Evolutionary conservation across 352 stramenopile genomes (phyloP), one percentile per base, ranked within the genome.

Genomic region (Hyaloperonospora arabidopsidis): DNA sequence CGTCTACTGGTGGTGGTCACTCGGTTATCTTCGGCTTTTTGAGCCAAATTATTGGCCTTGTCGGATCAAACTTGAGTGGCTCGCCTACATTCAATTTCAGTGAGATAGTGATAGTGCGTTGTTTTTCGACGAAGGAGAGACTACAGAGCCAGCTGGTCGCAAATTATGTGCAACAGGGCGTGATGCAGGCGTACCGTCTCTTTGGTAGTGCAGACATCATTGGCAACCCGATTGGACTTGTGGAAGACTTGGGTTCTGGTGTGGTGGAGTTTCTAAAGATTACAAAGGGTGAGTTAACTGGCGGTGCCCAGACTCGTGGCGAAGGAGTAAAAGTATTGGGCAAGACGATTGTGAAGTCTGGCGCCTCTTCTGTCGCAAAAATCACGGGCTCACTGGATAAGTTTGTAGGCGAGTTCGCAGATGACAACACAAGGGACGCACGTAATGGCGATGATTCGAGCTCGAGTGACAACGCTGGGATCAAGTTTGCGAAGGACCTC

Each of bases 211-310:
- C 77, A 18, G 84, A 94, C 57, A 91, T 94, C 29, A 89, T 94
- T 23, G 84, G 84, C 18, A 88, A 94, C 51, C 84, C 84, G 3
- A 89, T 94, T 15, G 84, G 84, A n/a, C 59, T 94, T 21, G 84
- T 94, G 1, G 84, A 91, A 57, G 84, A 94, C 50, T 68, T 94
- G 25, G 84, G 84, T 3, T 91, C 79, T n/a, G 84, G 84, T 39
- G 78, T 94, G 11, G 73, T 92, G 3, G 80, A 91, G 40, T 94
- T 94, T 52, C 45, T 94, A 22, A 94, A 92, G 61, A 89, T 94
- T 51, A 94, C 84, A n/a, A 91, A 88, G 61, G 79, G 83, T 22
- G 84, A 94, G 45, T 52, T 94, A 11, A 68, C 74, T n/a, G 84
- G 84, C 2, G 81, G 89, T 49, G 74, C 81, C 8, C 78, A 94